These are phyloP conservation scores for Monosporascus sp. DNA, from an alignment of 2,329 filamentous ascomycete genomes.

Conservation along the genomic window DNA sequence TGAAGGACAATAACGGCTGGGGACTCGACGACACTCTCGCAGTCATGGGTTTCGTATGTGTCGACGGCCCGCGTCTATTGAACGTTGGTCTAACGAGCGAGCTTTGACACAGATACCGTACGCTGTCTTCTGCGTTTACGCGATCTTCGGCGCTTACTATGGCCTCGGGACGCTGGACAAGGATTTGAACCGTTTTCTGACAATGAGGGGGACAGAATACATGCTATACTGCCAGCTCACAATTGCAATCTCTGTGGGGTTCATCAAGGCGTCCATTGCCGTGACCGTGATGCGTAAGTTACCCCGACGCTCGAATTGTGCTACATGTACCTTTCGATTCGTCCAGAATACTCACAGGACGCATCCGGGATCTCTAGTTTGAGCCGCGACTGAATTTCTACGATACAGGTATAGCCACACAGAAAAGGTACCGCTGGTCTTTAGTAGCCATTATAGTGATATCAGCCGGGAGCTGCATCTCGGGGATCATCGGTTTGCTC, in stretches of 20 bases:
- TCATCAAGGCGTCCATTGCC: neutral
- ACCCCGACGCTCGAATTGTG: neutral
- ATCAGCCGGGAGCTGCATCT: neutral
- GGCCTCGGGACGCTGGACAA: neutral
- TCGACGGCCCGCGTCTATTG: neutral
- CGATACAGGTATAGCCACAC: neutral
- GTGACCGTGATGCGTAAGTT: neutral
- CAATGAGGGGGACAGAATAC: neutral
- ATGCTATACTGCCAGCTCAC: neutral
- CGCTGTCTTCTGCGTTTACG: neutral
- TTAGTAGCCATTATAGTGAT: neutral
- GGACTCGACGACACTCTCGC: neutral
- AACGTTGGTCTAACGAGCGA: too few relatives aligned
- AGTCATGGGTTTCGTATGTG: neutral
- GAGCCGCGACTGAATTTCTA: neutral
- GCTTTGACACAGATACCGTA: neutral
- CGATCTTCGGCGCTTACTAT: neutral
- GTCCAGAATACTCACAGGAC: too few relatives aligned
- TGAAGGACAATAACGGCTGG: neutral
- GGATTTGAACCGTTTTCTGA: neutral
- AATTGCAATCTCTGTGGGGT: neutral
- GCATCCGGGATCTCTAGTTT: too few relatives aligned
- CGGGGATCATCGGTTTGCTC: neutral
- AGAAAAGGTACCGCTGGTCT: neutral
- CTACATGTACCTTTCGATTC: too few relatives aligned